These are phyloP conservation scores for Amphicarpaea edgeworthii DNA, from an alignment of 306 rosid species.

Conservation along the genomic window DNA sequence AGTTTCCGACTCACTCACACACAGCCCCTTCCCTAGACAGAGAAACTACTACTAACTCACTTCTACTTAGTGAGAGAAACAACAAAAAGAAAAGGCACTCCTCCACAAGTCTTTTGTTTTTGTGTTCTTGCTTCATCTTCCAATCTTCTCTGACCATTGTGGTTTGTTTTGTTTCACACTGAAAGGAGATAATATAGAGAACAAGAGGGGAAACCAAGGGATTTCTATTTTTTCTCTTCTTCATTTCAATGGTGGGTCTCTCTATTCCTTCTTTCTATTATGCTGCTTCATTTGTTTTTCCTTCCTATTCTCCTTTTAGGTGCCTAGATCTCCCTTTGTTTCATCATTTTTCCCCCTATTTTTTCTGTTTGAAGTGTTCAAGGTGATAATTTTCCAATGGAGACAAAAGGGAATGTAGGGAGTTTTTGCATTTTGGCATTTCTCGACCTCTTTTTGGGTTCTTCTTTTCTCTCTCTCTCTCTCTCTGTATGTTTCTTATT, in stretches of 20 bases:
- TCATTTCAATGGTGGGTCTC: slow-evolving; percentile 54
- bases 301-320: slow-evolving; percentile 3
- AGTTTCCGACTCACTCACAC: slow-evolving; percentile 23
- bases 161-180: slow-evolving; percentile 15
- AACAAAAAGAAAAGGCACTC: slow-evolving; percentile 7
- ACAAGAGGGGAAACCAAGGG: slow-evolving; percentile 11
- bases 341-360: neutral
- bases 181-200: neutral
- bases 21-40: slow-evolving; percentile 23
- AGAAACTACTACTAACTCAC: slow-evolving; percentile 20
- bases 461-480: neutral
- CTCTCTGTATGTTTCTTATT: slow-evolving; percentile 13
- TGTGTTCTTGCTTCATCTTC: neutral
- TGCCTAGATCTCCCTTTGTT: slow-evolving; percentile 50
- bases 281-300: slow-evolving; percentile 7
- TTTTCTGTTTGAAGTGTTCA: neutral
- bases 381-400: slow-evolving; percentile 21
- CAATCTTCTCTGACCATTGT: slow-evolving; percentile 26
- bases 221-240: slow-evolving; percentile 35
- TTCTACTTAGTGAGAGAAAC: neutral
- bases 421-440: slow-evolving; percentile 29
- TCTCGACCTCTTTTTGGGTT: slow-evolving; percentile 12
- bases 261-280: slow-evolving; percentile 7
- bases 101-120: neutral
- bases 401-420: neutral